Evolutionary conservation across 1,284 basidiomycete species (phyloP).

Genomic region (Marasmius oreades): DNA sequence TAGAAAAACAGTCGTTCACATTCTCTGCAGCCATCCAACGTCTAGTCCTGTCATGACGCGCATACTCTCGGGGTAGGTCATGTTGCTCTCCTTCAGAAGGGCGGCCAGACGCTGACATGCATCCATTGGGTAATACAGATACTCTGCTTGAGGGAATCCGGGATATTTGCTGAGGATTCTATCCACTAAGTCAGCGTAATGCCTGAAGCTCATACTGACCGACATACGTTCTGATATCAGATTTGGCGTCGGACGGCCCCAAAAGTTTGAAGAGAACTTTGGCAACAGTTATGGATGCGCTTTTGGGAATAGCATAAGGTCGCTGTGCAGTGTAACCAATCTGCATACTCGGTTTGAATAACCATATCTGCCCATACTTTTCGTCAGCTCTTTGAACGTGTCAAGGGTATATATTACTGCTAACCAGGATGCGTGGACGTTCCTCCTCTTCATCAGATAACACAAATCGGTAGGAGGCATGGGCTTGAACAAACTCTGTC

Average conservation of each 20-base stretch:
- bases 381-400: neutral
- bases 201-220: neutral
- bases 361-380: constrained; percentile 60
- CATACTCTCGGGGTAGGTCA: constrained; percentile 68
- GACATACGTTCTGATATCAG: constrained; percentile 57
- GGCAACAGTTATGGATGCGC: constrained; percentile 59
- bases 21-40: constrained; percentile 66
- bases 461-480: constrained; percentile 86
- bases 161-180: constrained; percentile 66
- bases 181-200: constrained; percentile 7
- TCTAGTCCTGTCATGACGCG: constrained; percentile 74
- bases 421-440: constrained; percentile 69
- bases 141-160: constrained; percentile 81
- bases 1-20: neutral
- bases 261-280: constrained; percentile 77
- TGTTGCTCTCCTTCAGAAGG: constrained; percentile 69
- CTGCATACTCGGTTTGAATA: constrained; percentile 84
- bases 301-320: constrained; percentile 57
- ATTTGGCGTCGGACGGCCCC: constrained; percentile 45
- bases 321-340: constrained; percentile 64
- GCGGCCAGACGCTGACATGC: constrained; percentile 66
- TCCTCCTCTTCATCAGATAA: constrained; percentile 82
- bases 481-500: constrained; percentile 82
- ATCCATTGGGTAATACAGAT: constrained; percentile 71
- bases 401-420: constrained; percentile 23